phyloP scores from a whole-genome alignment of 2,329 filamentous ascomycete species.

The Pyrenochaeta sp. region DNA sequence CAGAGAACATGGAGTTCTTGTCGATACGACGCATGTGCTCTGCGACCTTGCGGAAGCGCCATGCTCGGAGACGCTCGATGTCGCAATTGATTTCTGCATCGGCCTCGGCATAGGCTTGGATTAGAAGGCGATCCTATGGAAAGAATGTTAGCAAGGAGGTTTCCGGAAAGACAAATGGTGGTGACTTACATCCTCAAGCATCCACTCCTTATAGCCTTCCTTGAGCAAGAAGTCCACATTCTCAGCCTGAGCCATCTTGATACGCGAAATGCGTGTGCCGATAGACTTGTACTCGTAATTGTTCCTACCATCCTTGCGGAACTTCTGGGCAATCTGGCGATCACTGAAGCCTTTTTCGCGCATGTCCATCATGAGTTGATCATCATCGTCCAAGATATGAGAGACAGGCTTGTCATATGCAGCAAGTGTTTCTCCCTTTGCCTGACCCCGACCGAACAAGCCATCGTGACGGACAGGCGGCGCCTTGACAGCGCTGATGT shows the following conservation, averaged over 20 bases:
- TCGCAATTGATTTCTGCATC: constrained; percentile 53
- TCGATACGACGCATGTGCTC: constrained; percentile 52
- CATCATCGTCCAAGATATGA: constrained; percentile 55
- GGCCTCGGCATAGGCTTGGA: constrained; percentile 50
- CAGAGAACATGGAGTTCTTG: constrained; percentile 53
- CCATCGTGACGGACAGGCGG: constrained; percentile 29
- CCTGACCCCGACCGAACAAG: constrained; percentile 29
- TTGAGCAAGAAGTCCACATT: constrained; percentile 56
- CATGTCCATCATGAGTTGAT: constrained; percentile 55
- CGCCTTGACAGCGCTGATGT: too few relatives aligned
- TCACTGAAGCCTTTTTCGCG: constrained; percentile 54
- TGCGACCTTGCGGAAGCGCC: constrained; percentile 55
- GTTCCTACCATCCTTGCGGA: constrained; percentile 52
- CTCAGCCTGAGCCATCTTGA: constrained; percentile 52
- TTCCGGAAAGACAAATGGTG: background rate
- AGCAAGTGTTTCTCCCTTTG: constrained; percentile 46
- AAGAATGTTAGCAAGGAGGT: constrained; percentile 6
- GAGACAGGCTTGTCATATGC: constrained; percentile 53
- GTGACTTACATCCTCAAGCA: constrained; percentile 54
- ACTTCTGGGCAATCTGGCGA: constrained; percentile 52
- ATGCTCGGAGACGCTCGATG: constrained; percentile 50
- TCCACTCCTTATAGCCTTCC: constrained; percentile 59
- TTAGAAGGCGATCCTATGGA: constrained; percentile 54
- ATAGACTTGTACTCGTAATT: constrained; percentile 58
- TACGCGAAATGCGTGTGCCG: constrained; percentile 55